Evolutionary conservation across 768 basidiomycete species (phyloP), one percentile per base, ranked within the genome.

Genomic region (Leccinum aurantiacum): DNA sequence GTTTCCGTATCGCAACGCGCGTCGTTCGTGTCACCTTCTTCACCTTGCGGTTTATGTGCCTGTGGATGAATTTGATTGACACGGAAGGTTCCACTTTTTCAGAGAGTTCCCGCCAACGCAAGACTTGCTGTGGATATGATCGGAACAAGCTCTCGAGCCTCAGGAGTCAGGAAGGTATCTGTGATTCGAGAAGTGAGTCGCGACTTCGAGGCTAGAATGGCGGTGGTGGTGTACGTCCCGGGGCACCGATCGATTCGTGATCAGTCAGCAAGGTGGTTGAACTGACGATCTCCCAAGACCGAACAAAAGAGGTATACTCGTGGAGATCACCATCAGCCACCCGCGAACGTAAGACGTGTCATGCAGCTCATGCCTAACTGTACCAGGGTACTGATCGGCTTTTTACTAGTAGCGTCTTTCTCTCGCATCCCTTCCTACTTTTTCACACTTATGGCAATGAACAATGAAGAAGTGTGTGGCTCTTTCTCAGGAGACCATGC

Each of bases 161-260:
- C 64, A 60, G 19, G 24, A 62, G 66, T 66, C 64, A 60, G 19
- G 24, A 63, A 71, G 61, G 66, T 24, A 67, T 50, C 19, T 22
- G 1, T 46, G 8, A 25, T 35, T 37, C 25, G 59, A 52, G 49
- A 33, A 49, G 56, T 55, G 57, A 35, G 35, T 35, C 35, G 35
- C 13, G 35, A 58, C 1, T 44, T 58, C 47, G 25, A 54, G 25
- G 49, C 58, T 56, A 54, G 54, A 29, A 24, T 11, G 29, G 48
- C 47, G 62, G 60, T 5, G 6, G 47, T 48, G 62, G 60, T 4
- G 6, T 46, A 22, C 44, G 19, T 7, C 24, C 38, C 46, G 54
- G 46, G 17, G 46, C 10, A 13, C 24, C 54, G 24, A 25, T 44
- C 25, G 35, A 51, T 54, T 19, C 9, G 24, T 41, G 27, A 11